Evolutionary conservation across 176 grass and related monocot genomes (phyloP).

Genomic region (Carex parvula): DNA sequence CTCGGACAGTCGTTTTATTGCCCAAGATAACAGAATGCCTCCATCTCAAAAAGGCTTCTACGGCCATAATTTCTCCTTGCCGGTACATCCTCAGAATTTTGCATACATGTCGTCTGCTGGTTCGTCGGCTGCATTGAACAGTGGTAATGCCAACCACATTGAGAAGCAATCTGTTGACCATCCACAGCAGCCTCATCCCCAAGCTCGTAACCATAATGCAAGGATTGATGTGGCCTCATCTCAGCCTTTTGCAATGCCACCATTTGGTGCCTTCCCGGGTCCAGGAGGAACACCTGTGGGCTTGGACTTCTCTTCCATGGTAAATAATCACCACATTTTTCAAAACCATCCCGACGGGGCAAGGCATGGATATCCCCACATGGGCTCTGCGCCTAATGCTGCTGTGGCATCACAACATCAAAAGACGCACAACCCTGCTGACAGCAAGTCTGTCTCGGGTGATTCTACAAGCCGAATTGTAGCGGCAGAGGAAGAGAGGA

Average conservation of each 20-base stretch:
- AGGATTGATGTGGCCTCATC: constrained; percentile 67
- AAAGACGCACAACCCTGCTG: constrained; percentile 42
- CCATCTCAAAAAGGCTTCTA: constrained; percentile 54
- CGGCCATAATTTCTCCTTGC: constrained; percentile 54
- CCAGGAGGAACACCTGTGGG: constrained; percentile 46
- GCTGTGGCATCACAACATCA: constrained; percentile 50
- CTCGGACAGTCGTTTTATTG: constrained; percentile 40
- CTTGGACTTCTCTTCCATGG: constrained; percentile 79
- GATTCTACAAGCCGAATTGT: constrained; percentile 45
- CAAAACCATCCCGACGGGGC: constrained; percentile 75
- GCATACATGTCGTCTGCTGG: constrained; percentile 45
- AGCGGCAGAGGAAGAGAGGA: constrained; percentile 52
- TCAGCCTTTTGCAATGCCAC: constrained; percentile 85
- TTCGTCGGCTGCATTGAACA: constrained; percentile 21
- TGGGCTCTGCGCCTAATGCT: constrained; percentile 45
- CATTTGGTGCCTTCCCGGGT: constrained; percentile 56
- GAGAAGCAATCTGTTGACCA: constrained; percentile 59
- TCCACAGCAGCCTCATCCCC: constrained; percentile 50
- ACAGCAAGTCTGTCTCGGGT: constrained; percentile 53
- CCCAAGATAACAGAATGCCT: constrained; percentile 38
- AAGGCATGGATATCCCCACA: constrained; percentile 63
- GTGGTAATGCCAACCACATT: constrained; percentile 35
- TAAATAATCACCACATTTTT: constrained; percentile 66
- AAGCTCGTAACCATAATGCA: constrained; percentile 47
- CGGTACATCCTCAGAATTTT: constrained; percentile 63